These are phyloP conservation scores for Kodamaea ohmeri DNA, from an alignment of 1,139 yeast genomes.

Conservation along the genomic window DNA sequence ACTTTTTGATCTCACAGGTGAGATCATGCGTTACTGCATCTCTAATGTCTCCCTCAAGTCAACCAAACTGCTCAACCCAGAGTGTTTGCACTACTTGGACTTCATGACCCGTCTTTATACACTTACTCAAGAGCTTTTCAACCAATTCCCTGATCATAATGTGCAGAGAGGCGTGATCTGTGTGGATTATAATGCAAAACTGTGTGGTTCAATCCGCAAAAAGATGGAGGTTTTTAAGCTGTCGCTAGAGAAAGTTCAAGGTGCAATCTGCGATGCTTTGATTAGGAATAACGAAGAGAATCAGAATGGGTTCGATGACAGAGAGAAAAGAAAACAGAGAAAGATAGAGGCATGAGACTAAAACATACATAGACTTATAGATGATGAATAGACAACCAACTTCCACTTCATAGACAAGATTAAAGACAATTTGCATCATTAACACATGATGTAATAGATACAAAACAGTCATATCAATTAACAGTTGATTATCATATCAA, in stretches of 20 bases:
- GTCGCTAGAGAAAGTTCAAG: constrained; percentile 27
- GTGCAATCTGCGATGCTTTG: constrained; percentile 25
- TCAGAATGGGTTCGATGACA: not conserved
- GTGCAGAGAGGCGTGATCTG: constrained; percentile 23
- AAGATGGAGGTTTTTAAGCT: constrained; percentile 27
- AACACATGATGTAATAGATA: too few relatives aligned
- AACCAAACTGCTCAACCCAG: constrained; percentile 13
- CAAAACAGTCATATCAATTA: too few relatives aligned
- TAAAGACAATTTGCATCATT: too few relatives aligned
- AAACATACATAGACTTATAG: too few relatives aligned
- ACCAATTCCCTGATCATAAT: constrained; percentile 22
- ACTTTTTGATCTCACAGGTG: constrained; percentile 42
- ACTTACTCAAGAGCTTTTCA: constrained; percentile 15
- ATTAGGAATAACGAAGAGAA: constrained; percentile 21
- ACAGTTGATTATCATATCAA: too few relatives aligned
- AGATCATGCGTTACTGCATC: constrained; percentile 38
- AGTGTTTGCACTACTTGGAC: constrained; percentile 15
- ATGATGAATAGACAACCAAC: too few relatives aligned
- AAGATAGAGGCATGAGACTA: too few relatives aligned
- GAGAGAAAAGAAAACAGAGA: not conserved
- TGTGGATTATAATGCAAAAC: constrained; percentile 17
- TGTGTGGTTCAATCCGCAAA: constrained; percentile 19
- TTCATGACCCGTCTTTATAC: constrained; percentile 19
- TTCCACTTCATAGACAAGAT: too few relatives aligned
- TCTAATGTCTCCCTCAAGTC: constrained; percentile 16